Evolutionary conservation across 106 monocot species (phyloP), one percentile per base, ranked within the genome.

Genomic region (Dactylorhiza incarnata): DNA sequence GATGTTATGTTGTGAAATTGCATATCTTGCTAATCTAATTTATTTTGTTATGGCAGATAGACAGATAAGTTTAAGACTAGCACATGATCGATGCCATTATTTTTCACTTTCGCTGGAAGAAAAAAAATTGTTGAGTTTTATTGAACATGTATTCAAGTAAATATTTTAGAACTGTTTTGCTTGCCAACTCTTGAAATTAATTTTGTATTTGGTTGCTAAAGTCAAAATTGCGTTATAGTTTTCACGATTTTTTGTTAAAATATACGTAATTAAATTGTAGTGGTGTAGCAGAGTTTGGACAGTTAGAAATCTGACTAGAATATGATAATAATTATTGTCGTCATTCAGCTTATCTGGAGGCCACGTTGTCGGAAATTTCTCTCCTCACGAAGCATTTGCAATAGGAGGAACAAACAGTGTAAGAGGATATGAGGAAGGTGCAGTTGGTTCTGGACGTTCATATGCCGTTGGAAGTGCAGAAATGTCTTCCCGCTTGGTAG

Each of bases 371-470:
- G 96, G 96, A 14, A 89, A 84, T 47, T 97, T 97, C 76, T 89
- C 89, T 49, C 93, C 96, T 75, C 96, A 97, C 76, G 93, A 93
- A 80, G 96, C 96, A 59, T 97, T 97, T 84, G 87, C 86, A 14
- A 93, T 97, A 74, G 96, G 96, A 67, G 96, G 96, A 61, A 93
- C 89, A 22, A 96, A 93, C 77, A 93, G 90, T 76, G 93, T 97
- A 23, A 82, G 96, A 86, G 96, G 96, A 52, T 97, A 93, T 56
- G 96, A 97, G 80, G 96, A 97, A 89, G 96, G 96, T 78, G 89
- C 96, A 7, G 89, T 97, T 63, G 96, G 93, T 66, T 92, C 92
- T 62, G 95, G 89, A 12, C 81, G 95, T 24, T 87, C 92, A 63
- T 92, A 95, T 86, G 87, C 83, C 26, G 84, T 89, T 74, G 95